Conservation (phyloP, 129 eudicot genomes). For the Glebionis coronaria region DNA sequence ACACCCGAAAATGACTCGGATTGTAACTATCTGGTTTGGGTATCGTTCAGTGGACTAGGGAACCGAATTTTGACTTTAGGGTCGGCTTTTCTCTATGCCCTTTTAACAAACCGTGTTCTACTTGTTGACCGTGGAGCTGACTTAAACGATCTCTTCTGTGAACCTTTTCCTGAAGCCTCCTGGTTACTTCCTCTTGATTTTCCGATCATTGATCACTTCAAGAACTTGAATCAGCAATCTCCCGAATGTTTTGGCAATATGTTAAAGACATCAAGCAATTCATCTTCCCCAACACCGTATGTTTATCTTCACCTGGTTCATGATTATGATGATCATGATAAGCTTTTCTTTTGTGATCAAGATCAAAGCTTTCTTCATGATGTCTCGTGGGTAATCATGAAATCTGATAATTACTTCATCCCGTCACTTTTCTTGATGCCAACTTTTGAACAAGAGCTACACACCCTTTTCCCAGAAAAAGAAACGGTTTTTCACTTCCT, state of each 20-base stretch:
- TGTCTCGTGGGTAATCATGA: conserved; percentile 64
- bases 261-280: conserved; percentile 33
- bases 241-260: conserved; percentile 48
- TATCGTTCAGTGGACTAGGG: conserved; percentile 67
- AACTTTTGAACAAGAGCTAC: conserved; percentile 53
- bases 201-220: conserved; percentile 52
- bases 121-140: conserved; percentile 61
- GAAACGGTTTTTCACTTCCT: conserved; percentile 66
- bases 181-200: conserved; percentile 74
- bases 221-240: conserved; percentile 54
- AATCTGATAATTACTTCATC: conserved; percentile 63
- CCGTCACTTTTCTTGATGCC: conserved; percentile 80
- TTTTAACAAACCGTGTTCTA: conserved; percentile 69
- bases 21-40: conserved; percentile 73
- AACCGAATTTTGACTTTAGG: conserved; percentile 66
- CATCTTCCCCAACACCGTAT: conserved; percentile 29
- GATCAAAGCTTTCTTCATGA: conserved; percentile 55
- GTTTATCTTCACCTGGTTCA: conserved; percentile 73
- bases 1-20: conserved; percentile 24
- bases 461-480: conserved; percentile 57
- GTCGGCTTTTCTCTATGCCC: conserved; percentile 72
- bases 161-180: conserved; percentile 65
- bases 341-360: conserved; percentile 77
- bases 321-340: conserved; percentile 63
- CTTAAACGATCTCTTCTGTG: conserved; percentile 67